Evolutionary conservation across 176 grass and related monocot genomes (phyloP).

Genomic region (Triticum monococcum): DNA sequence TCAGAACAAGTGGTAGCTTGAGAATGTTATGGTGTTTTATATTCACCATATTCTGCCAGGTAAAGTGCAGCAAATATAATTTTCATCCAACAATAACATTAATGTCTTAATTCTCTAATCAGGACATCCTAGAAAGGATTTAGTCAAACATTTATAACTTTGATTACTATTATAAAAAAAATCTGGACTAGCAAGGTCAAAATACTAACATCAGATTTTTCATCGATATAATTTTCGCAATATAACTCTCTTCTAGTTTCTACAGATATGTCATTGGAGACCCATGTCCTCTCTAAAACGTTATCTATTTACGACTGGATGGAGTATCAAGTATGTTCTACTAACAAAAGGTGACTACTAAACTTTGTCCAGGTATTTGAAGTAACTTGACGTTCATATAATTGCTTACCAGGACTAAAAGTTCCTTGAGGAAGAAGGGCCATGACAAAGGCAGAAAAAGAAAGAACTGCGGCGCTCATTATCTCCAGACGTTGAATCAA

Average conservation of each 20-base stretch:
- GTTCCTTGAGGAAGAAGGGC: conserved; percentile 73
- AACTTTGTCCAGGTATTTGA: background rate
- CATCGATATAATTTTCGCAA: background rate
- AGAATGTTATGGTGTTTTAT: background rate
- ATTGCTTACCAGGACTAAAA: conserved; percentile 63
- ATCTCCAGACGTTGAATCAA: conserved; percentile 81
- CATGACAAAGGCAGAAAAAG: conserved; percentile 81
- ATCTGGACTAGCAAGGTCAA: background rate
- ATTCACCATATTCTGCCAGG: background rate
- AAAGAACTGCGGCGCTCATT: conserved; percentile 71
- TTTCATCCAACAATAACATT: background rate
- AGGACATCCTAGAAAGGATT: background rate
- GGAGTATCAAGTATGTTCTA: background rate
- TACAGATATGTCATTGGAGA: background rate
- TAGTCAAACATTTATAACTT: background rate
- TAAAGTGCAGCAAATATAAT: background rate
- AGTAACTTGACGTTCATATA: background rate
- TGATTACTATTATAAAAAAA: background rate
- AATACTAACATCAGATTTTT: background rate
- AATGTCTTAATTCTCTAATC: background rate
- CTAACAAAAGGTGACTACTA: background rate
- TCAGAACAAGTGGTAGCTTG: background rate
- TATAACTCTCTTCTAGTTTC: background rate
- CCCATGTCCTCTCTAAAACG: background rate
- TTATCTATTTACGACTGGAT: background rate